Percentiles rank a stretch among this genome's conserved stretches.
phyloP scores from a whole-genome alignment of 2,329 filamentous ascomycete genomes.

The Exserohilum turcica region DNA sequence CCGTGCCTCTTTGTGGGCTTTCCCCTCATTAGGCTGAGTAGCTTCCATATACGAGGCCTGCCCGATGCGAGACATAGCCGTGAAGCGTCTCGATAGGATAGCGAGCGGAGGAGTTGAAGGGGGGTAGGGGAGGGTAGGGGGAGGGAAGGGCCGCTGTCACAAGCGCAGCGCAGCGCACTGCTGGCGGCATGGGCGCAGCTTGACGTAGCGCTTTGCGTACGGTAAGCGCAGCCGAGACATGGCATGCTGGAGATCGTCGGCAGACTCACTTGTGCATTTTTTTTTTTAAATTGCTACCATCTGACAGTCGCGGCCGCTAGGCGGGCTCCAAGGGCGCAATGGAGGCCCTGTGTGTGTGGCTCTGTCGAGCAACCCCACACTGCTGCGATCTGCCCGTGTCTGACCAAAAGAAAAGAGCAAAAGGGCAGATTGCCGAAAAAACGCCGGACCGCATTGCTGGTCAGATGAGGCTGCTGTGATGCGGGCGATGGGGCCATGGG shows the following conservation, averaged over 20 bases:
- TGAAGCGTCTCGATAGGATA: constrained; percentile 6
- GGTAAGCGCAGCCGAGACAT: constrained; percentile 17
- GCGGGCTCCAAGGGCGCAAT: background rate
- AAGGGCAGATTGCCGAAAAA: constrained; percentile 10
- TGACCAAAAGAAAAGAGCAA: background rate
- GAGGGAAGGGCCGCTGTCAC: constrained; percentile 10
- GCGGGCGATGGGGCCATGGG: background rate
- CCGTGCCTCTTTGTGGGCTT: constrained; percentile 4
- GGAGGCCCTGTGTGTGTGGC: background rate
- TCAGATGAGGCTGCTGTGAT: constrained; percentile 12
- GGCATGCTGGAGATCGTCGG: constrained; percentile 12
- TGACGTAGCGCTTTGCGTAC: constrained; percentile 10
- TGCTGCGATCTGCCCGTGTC: constrained; percentile 2
- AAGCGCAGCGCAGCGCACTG: constrained; percentile 5
- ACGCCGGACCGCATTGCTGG: constrained; percentile 5
- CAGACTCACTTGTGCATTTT: constrained; percentile 3
- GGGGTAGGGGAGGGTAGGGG: too few species aligned
- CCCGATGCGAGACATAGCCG: background rate
- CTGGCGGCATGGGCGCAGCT: constrained; percentile 3
- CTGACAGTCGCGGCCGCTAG: background rate
- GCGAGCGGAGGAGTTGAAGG: constrained; percentile 5
- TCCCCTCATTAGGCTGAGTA: background rate
- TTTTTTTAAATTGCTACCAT: background rate
- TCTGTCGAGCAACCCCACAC: constrained; percentile 1
- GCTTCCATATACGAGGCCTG: background rate